Percentiles rank a stretch among this genome's conserved stretches.
phyloP scores from a whole-genome alignment of 768 basidiomycete species.

The Collybia sp. region DNA sequence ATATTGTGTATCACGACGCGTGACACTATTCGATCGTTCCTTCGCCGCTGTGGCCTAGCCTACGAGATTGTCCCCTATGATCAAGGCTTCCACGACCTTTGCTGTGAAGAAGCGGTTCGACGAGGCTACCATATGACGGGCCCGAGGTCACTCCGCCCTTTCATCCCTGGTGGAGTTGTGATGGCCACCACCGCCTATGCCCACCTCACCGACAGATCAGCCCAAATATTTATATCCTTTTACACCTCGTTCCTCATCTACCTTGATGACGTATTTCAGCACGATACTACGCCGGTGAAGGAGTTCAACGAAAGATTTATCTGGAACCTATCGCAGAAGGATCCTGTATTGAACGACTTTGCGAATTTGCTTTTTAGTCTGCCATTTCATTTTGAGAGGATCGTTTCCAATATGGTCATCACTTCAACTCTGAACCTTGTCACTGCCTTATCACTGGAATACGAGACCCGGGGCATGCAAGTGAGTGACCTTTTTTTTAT shows the following conservation, averaged over 20 bases:
- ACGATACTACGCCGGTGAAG: conserved; percentile 19
- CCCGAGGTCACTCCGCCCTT: conserved; percentile 16
- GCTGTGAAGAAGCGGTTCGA: conserved; percentile 13
- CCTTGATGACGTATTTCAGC: conserved; percentile 28
- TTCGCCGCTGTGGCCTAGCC: too few relatives aligned
- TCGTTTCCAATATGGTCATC: conserved; percentile 28
- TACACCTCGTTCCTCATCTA: conserved; percentile 33
- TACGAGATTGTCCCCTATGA: conserved; percentile 1
- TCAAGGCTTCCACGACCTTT: conserved; percentile 9
- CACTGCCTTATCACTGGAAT: conserved; percentile 25
- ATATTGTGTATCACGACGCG: too few relatives aligned
- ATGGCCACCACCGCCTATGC: conserved; percentile 20
- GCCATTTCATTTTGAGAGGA: conserved; percentile 18
- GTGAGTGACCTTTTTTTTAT: conserved; percentile 7
- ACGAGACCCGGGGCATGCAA: conserved; percentile 21
- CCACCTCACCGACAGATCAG: conserved; percentile 23
- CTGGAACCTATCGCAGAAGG: conserved; percentile 17
- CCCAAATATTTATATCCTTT: conserved; percentile 29
- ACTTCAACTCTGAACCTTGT: conserved; percentile 30
- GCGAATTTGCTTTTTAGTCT: conserved; percentile 25
- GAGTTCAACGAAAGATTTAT: conserved; percentile 29
- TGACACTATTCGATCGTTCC: too few relatives aligned
- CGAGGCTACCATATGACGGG: conserved; percentile 21
- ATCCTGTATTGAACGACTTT: conserved; percentile 25
- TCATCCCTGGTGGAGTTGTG: conserved; percentile 23